These are phyloP conservation scores for Aphanomyces cochlioides DNA, from an alignment of 352 stramenopile genomes.

Conservation along the genomic window DNA sequence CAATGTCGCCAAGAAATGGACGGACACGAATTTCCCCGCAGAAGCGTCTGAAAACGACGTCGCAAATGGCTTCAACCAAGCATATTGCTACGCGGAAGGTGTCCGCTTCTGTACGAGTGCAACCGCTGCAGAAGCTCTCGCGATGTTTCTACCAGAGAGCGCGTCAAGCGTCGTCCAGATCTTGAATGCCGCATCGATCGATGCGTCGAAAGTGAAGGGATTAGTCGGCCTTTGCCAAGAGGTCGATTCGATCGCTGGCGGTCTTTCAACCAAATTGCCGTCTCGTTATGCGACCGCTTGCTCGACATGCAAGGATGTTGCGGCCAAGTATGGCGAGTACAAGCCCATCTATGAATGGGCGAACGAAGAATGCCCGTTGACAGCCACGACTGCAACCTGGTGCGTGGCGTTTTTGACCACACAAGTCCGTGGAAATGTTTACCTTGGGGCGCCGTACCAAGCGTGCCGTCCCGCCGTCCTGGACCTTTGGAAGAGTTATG, in stretches of 20 bases:
- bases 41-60: constrained; percentile 44
- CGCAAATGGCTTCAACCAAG: constrained; percentile 66
- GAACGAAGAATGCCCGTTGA: constrained; percentile 67
- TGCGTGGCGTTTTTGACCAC: constrained; percentile 53
- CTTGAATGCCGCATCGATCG: constrained; percentile 33
- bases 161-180: constrained; percentile 32
- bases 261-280: constrained; percentile 40
- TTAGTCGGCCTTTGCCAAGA: constrained; percentile 57
- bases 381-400: constrained; percentile 47
- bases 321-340: constrained; percentile 37
- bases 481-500: background rate
- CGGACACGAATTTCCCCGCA: constrained; percentile 45
- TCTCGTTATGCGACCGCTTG: constrained; percentile 37
- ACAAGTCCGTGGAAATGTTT: constrained; percentile 33
- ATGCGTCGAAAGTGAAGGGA: constrained; percentile 54
- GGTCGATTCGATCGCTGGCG: constrained; percentile 37
- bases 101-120: constrained; percentile 68
- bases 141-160: constrained; percentile 50
- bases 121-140: constrained; percentile 46
- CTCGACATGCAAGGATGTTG: constrained; percentile 48
- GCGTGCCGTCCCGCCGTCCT: constrained; percentile 17
- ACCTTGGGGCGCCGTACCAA: constrained; percentile 18
- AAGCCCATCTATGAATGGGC: constrained; percentile 74
- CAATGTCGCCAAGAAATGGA: constrained; percentile 43
- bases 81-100: constrained; percentile 58